These are phyloP conservation scores for Talaromyces verruculosus DNA, from an alignment of 2,329 filamentous ascomycete genomes.

Conservation along the genomic window DNA sequence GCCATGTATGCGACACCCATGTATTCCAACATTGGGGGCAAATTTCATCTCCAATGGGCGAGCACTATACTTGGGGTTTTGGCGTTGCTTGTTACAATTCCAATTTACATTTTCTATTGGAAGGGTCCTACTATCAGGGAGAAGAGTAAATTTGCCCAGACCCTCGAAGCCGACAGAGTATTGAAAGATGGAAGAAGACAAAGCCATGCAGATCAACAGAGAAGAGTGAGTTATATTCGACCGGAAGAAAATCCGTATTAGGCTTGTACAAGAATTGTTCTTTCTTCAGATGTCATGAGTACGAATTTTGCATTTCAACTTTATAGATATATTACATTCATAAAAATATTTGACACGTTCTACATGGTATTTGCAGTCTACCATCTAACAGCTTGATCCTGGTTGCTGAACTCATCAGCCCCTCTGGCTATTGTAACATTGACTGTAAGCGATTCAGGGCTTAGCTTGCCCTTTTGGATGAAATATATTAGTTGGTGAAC, in stretches of 20 bases:
- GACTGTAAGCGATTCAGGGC: neutral
- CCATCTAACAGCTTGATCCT: neutral
- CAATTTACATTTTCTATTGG: slow-evolving; percentile 58
- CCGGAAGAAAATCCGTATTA: neutral
- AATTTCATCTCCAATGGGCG: slow-evolving; percentile 53
- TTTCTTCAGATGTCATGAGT: too few species aligned
- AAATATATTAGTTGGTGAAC: neutral
- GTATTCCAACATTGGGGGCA: slow-evolving; percentile 51
- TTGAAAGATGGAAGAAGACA: slow-evolving; percentile 21
- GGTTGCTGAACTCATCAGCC: neutral
- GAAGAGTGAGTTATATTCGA: neutral
- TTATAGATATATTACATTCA: too few species aligned
- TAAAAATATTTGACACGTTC: neutral
- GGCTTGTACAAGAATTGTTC: too few species aligned
- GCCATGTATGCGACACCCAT: slow-evolving; percentile 67
- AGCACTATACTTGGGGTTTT: slow-evolving; percentile 55
- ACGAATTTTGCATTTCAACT: too few species aligned
- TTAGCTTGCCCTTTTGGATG: neutral
- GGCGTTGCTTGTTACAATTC: slow-evolving; percentile 52
- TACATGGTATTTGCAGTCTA: neutral
- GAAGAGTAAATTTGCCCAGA: slow-evolving; percentile 54
- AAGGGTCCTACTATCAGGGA: slow-evolving; percentile 55
- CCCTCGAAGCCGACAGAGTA: slow-evolving; percentile 30
- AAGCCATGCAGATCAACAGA: slow-evolving; percentile 18
- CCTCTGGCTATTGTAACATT: neutral